Evolutionary conservation across 2,329 filamentous ascomycete species (phyloP), one percentile per base, ranked within the genome.

Genomic region (Alternaria gaisen): DNA sequence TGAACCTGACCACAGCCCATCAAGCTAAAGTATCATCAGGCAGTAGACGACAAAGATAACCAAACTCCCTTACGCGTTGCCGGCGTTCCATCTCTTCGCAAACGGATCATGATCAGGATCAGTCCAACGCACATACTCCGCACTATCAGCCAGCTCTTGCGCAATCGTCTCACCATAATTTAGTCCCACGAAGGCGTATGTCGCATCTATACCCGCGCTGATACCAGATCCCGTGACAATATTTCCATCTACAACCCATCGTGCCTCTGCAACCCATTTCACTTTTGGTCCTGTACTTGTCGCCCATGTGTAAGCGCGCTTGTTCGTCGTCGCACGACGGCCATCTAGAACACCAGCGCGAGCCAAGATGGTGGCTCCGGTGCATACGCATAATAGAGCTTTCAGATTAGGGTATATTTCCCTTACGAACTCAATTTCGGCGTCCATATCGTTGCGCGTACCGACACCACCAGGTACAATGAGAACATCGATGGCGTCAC

Each of bases 391-490:
- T 38, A 91, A 80, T 18, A 90, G 69, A 56, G 86, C 83, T 61
- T 84, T 66, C 8, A 89, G 73, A 20, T 72, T 73, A 0, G 86
- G 84, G 67, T 82, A 86, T 24, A 77, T 75, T 0, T 74, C 72
- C 30, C 73, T 71, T 30, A 88, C 78, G 54, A 84, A 89, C 0
- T 81, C 77, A 7, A 85, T 77, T 3, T 82, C 78, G 3, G 73
- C 65, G 0, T 62, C 61, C 36, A 70, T 58, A 1, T 76, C 67
- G 14, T 65, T 68, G 18, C 79, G 58, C 28, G 73, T 81, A 2
- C 88, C 88, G 0, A 77, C 59, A 0, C 89, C 88, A 1, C 90
- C 89, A 0, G 89, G 89, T n/a, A 91, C 79, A 26, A 92, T 77
- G 16, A 91, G 81, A 4, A 90, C 85, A 54, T 90, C 86, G 7